Percentiles rank a stretch among this genome's conserved stretches.
phyloP scores from a whole-genome alignment of 495 filamentous ascomycete species.

The Penicillium soppii region DNA sequence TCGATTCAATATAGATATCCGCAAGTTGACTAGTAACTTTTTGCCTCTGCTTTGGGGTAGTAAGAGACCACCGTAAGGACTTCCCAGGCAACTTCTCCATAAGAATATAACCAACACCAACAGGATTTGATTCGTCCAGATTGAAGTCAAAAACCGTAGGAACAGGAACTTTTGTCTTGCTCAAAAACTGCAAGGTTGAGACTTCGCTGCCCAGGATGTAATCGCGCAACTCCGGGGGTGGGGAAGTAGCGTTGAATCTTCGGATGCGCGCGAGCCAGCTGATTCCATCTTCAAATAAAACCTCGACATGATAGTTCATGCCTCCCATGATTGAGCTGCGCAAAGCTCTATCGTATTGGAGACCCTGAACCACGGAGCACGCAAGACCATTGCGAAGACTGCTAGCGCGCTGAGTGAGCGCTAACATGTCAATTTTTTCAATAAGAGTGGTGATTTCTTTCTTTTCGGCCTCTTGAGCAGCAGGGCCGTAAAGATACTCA shows the following conservation, averaged over 20 bases:
- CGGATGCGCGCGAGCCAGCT: conserved; percentile 28
- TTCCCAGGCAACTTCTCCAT: conserved; percentile 43
- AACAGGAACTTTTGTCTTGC: conserved; percentile 26
- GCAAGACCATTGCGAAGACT: conserved; percentile 24
- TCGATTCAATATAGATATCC: conserved; percentile 40
- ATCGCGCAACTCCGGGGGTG: conserved; percentile 26
- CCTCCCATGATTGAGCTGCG: conserved; percentile 36
- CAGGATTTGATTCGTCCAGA: conserved; percentile 27
- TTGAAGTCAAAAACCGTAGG: conserved; percentile 31
- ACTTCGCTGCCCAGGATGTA: conserved; percentile 35
- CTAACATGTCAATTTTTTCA: conserved; percentile 27
- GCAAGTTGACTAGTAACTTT: conserved; percentile 39
- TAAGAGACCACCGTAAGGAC: conserved; percentile 29
- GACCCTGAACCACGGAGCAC: conserved; percentile 20
- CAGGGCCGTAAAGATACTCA: conserved; percentile 21
- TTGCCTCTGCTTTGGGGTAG: conserved; percentile 22
- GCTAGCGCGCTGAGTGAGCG: conserved; percentile 20
- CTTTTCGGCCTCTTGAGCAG: conserved; percentile 22
- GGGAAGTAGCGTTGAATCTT: conserved; percentile 29
- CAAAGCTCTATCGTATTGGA: conserved; percentile 25
- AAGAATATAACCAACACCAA: conserved; percentile 39
- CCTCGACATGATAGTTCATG: conserved; percentile 35
- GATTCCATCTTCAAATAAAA: conserved; percentile 27
- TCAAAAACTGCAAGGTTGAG: conserved; percentile 32
- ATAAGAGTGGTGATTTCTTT: conserved; percentile 28